These are phyloP conservation scores for Coemansia sp. DNA, from an alignment of 192 early-diverging fungal genomes.

Conservation along the genomic window DNA sequence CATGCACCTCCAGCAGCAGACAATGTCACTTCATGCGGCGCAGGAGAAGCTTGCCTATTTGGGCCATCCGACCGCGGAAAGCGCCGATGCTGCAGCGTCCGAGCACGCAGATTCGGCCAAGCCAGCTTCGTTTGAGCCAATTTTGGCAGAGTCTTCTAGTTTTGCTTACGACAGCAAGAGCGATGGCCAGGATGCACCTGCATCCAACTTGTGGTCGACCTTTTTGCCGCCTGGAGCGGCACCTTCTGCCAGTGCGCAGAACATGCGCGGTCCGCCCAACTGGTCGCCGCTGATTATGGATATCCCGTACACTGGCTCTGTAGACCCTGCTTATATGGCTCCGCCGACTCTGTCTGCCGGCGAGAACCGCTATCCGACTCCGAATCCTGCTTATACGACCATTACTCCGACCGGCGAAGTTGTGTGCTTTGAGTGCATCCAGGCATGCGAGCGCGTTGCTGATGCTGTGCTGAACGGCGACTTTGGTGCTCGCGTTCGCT, in stretches of 20 bases:
- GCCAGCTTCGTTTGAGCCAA: slow-evolving; percentile 5
- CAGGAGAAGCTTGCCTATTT: slow-evolving; percentile 16
- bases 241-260: not conserved
- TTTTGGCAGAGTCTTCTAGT: too few relatives aligned
- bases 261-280: slow-evolving; percentile 14
- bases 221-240: slow-evolving; percentile 25
- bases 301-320: slow-evolving; percentile 3
- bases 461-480: slow-evolving; percentile 49
- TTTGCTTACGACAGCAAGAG: not conserved
- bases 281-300: slow-evolving; percentile 36
- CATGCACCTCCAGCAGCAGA: slow-evolving; percentile 32
- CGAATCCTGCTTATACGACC: slow-evolving; percentile 30
- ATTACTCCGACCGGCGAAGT: slow-evolving; percentile 34
- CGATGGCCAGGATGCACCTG: not conserved
- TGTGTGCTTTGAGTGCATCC: slow-evolving; percentile 50
- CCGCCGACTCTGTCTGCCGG: slow-evolving; percentile 32
- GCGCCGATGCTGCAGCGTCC: not conserved
- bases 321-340: slow-evolving; percentile 36
- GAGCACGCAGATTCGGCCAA: slow-evolving; percentile 3
- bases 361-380: slow-evolving; percentile 34
- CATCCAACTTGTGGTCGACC: slow-evolving; percentile 47
- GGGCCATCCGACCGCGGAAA: slow-evolving; percentile 1
- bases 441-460: slow-evolving; percentile 51
- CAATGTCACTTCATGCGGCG: slow-evolving; percentile 15
- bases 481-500: slow-evolving; percentile 49